Evolutionary conservation across 1,139 yeast species (phyloP).

Genomic region (Geotrichum candidum): DNA sequence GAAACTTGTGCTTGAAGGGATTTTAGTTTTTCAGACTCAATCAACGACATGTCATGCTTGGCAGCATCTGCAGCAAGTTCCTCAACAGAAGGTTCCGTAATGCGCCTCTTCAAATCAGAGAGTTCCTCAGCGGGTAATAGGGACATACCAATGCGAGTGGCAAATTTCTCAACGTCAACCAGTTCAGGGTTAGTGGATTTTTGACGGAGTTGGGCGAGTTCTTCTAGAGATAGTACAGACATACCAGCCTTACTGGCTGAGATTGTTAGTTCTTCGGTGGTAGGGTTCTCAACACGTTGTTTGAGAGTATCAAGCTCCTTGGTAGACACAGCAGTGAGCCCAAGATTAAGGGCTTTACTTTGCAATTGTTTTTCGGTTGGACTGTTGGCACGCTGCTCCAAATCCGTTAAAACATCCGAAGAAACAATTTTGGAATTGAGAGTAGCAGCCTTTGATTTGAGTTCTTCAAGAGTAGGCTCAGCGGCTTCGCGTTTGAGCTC

Average conservation of each 20-base stretch:
- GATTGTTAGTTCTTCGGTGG: slow-evolving; percentile 10
- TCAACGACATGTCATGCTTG: slow-evolving; percentile 11
- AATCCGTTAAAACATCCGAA: slow-evolving; percentile 25
- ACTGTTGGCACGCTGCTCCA: slow-evolving; percentile 18
- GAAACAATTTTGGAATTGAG: slow-evolving; percentile 12
- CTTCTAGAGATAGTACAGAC: slow-evolving; percentile 10
- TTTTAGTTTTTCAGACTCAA: slow-evolving; percentile 26
- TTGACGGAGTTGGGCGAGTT: slow-evolving; percentile 8
- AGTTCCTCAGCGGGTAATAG: slow-evolving; percentile 21
- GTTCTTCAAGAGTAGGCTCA: slow-evolving; percentile 29
- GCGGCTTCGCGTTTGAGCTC: slow-evolving; percentile 23
- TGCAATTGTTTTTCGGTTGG: slow-evolving; percentile 32
- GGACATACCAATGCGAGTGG: slow-evolving; percentile 20
- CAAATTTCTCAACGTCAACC: slow-evolving; percentile 21
- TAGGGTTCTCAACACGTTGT: slow-evolving; percentile 14
- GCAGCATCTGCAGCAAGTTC: slow-evolving; percentile 14
- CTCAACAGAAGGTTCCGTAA: slow-evolving; percentile 6
- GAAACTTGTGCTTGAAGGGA: slow-evolving; percentile 21
- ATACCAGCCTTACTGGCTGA: slow-evolving; percentile 12
- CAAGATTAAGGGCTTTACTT: slow-evolving; percentile 24
- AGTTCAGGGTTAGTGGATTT: slow-evolving; percentile 1
- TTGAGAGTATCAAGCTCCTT: slow-evolving; percentile 18
- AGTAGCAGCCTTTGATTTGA: slow-evolving; percentile 8
- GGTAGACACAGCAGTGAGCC: slow-evolving; percentile 30
- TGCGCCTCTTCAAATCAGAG: slow-evolving; percentile 23